phyloP scores from a whole-genome alignment of 768 basidiomycete genomes.

The Mycena metata region DNA sequence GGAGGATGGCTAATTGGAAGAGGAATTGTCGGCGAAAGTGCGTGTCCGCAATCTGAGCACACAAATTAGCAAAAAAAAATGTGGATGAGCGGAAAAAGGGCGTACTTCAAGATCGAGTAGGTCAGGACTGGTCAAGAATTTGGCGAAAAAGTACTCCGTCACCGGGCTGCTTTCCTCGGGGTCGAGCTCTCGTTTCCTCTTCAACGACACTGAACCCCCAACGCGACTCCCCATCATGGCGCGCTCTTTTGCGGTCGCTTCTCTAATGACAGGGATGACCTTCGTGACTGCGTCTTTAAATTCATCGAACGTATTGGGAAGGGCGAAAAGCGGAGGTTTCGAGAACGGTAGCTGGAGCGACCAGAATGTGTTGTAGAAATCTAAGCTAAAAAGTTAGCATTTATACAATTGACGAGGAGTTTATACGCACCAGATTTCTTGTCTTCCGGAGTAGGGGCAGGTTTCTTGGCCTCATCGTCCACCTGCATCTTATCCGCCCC shows the following conservation, averaged over 20 bases:
- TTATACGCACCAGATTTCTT: constrained; percentile 72
- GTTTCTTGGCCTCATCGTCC: constrained; percentile 61
- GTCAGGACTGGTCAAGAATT: constrained; percentile 91
- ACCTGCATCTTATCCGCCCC: constrained; percentile 71
- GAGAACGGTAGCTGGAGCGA: constrained; percentile 89
- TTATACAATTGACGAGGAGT: not conserved
- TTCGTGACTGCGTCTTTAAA: constrained; percentile 81
- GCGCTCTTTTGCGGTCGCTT: constrained; percentile 89
- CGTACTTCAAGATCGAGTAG: constrained; percentile 88
- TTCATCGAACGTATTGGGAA: constrained; percentile 65
- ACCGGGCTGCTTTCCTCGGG: constrained; percentile 63
- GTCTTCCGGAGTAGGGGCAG: constrained; percentile 48
- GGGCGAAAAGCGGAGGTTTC: constrained; percentile 78
- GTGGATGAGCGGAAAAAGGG: constrained; percentile 23
- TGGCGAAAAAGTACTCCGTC: constrained; percentile 92
- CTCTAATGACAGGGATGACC: constrained; percentile 84
- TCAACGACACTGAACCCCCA: constrained; percentile 57
- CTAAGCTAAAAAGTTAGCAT: constrained; percentile 48
- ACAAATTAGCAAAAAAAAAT: constrained; percentile 29
- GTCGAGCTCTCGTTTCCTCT: constrained; percentile 77
- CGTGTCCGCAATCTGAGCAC: constrained; percentile 83
- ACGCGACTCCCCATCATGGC: constrained; percentile 86
- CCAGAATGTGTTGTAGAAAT: constrained; percentile 93
- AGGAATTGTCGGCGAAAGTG: constrained; percentile 95
- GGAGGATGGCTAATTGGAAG: constrained; percentile 85